A percentile compares a stretch with the other conserved stretches of the same genome.
These are phyloP conservation scores for Ascoidea rubescens DNA, from an alignment of 805 yeast genomes.

Conservation along the genomic window DNA sequence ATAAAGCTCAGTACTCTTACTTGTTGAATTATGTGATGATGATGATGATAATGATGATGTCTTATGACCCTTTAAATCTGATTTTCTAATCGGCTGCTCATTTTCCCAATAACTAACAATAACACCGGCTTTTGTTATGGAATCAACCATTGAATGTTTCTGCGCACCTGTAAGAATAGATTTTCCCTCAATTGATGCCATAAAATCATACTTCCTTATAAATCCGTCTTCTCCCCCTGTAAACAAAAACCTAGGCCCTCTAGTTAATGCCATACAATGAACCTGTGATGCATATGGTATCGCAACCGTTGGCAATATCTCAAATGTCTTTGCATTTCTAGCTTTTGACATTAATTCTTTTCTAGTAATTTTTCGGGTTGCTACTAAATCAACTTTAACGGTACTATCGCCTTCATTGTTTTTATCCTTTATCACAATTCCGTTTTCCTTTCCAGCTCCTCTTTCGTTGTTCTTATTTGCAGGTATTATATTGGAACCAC, in stretches of 20 bases:
- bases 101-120: conserved; percentile 87
- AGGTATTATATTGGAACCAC: conserved; percentile 12
- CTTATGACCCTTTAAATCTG: conserved; percentile 20
- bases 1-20: conserved; percentile 20
- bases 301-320: conserved; percentile 76
- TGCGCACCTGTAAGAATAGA: conserved; percentile 83
- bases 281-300: conserved; percentile 72
- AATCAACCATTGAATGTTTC: conserved; percentile 76
- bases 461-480: conserved; percentile 11
- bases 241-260: conserved; percentile 74
- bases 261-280: conserved; percentile 62
- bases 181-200: conserved; percentile 75
- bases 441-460: conserved; percentile 15
- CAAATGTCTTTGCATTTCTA: conserved; percentile 39
- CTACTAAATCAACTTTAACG: conserved; percentile 9
- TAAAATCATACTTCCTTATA: conserved; percentile 78
- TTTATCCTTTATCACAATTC: conserved; percentile 15
- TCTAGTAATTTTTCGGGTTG: conserved; percentile 14
- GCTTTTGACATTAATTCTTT: conserved; percentile 29
- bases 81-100: conserved; percentile 63
- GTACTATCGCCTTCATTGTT: conserved; percentile 15
- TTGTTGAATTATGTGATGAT: background rate
- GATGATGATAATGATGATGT: background rate
- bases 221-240: conserved; percentile 96
- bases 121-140: conserved; percentile 75